Percentiles rank a stretch among this genome's conserved stretches.
Evolutionary conservation across 208 protist genomes (phyloP).

Genomic region (Wallacemonas sp.): DNA sequence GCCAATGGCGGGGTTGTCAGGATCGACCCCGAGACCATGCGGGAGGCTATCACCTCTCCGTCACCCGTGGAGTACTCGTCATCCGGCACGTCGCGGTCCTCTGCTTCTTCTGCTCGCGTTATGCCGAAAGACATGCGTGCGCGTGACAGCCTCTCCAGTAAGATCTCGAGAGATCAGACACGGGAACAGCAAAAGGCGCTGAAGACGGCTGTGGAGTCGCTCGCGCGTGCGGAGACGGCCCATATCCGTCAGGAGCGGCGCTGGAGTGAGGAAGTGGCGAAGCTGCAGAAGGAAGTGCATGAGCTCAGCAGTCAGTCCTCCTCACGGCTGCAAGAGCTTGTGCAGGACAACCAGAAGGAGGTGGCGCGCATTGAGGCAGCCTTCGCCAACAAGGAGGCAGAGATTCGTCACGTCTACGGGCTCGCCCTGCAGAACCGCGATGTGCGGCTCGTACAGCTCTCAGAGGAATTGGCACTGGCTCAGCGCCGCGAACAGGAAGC

Average conservation of each 20-base stretch:
- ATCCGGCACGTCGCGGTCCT: no score
- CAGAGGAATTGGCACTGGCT: constrained; percentile 31
- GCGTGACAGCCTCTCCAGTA: no score
- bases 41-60: no score
- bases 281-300: constrained; percentile 11
- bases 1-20: no score
- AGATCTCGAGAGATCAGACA: neutral
- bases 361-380: constrained; percentile 23
- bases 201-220: neutral
- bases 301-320: neutral
- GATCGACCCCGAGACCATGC: no score
- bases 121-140: no score
- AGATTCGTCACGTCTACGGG: constrained; percentile 38
- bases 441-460: constrained; percentile 52
- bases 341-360: constrained; percentile 15
- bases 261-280: neutral
- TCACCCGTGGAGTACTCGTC: no score
- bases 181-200: neutral
- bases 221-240: neutral
- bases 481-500: constrained; percentile 5
- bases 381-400: constrained; percentile 29
- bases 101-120: no score
- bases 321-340: constrained; percentile 6
- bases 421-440: constrained; percentile 48
- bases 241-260: neutral